Conservation (phyloP, 2,329 filamentous ascomycete genomes). For the Ophiocordyceps robertsii region DNA sequence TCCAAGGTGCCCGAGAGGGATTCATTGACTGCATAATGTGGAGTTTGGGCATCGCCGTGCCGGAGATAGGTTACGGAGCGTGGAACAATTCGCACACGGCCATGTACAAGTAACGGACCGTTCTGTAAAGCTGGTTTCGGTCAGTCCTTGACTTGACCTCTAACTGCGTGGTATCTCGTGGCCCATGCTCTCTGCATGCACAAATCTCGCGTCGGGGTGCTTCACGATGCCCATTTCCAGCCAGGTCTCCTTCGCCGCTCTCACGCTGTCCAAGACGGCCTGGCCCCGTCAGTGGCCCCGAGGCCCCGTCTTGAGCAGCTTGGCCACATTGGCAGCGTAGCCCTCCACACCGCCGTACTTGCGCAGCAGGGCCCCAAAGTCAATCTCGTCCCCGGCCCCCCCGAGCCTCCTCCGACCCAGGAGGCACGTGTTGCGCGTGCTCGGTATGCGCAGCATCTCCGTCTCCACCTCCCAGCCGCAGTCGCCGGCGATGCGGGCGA, state of each 20-base stretch:
- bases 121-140: no score
- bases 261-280: no score
- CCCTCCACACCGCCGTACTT: constrained; percentile 43
- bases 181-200: no score
- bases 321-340: constrained; percentile 45
- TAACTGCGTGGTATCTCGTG: no score
- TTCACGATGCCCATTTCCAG: no score
- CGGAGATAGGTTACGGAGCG: no score
- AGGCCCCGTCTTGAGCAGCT: constrained; percentile 39
- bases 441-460: constrained; percentile 82
- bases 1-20: not conserved
- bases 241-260: no score
- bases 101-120: no score
- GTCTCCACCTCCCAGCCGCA: constrained; percentile 67
- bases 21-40: not conserved
- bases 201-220: no score
- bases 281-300: constrained; percentile 21
- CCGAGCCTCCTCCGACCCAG: constrained; percentile 45
- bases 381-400: constrained; percentile 13
- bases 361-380: constrained; percentile 29
- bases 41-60: not conserved
- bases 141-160: no score
- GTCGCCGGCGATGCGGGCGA: constrained; percentile 52
- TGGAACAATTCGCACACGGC: no score
- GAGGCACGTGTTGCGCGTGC: constrained; percentile 74